Evolutionary conservation across 2,329 filamentous ascomycete genomes (phyloP).

Genomic region (Corinectria fuckeliana): DNA sequence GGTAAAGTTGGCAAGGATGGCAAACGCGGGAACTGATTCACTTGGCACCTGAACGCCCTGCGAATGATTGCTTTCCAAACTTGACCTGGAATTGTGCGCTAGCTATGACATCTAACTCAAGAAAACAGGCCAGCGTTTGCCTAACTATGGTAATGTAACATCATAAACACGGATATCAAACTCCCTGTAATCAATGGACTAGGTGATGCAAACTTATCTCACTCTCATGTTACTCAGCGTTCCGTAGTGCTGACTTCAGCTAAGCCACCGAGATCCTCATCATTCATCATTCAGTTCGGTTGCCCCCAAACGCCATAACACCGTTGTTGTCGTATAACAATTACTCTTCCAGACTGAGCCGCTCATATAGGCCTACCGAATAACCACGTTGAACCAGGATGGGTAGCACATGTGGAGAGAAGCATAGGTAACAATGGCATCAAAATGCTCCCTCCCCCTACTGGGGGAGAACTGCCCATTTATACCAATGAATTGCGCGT

Average conservation of each 20-base stretch:
- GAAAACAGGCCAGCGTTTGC: not conserved
- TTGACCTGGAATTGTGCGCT: conserved; percentile 11
- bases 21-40: not conserved
- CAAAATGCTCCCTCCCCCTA: not conserved
- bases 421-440: not conserved
- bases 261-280: conserved; percentile 22
- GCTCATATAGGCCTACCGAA: not conserved
- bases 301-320: conserved; percentile 32
- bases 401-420: not conserved
- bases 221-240: not conserved
- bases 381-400: not conserved
- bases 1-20: not conserved
- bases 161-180: conserved; percentile 7
- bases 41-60: not conserved
- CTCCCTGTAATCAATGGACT: not conserved
- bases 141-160: too few species aligned
- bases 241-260: conserved; percentile 1
- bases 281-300: conserved; percentile 30
- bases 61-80: not conserved
- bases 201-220: not conserved
- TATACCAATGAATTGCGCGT: not conserved
- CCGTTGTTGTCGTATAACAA: conserved; percentile 24
- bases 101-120: conserved; percentile 10
- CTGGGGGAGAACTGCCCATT: not conserved
- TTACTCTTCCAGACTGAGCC: conserved; percentile 5